Base-by-base conservation (phyloP, 73 alveolate species). In the Paramecium sonneborni region DNA sequence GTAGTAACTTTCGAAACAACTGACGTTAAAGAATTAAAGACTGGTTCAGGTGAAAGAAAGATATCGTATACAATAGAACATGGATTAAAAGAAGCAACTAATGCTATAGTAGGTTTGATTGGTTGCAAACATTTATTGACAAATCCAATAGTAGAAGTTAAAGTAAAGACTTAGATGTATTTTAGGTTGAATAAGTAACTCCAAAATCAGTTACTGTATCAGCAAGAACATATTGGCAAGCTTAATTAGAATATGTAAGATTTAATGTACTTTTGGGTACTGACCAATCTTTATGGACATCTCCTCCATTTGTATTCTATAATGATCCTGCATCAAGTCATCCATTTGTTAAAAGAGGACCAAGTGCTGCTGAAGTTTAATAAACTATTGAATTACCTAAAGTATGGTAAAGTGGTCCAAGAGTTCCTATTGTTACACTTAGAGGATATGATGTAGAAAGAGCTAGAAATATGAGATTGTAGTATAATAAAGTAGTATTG, bases 391-490 rank as follows among this genome's bases (percentile, higher is more conserved):
- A 21, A 21, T 21, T 35, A 32, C 87, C 87, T 15, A 74, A 74
- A 35, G 57, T 74, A 35, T 74, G 87, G 87, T 74, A 74, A 37
- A 35, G 58, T n/a, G 87, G 87, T 14, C 57, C 55, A 35, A 35
- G 87, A 35, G 58, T 38, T n/a, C 62, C 37, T 9, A 74, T 74
- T 10, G 67, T 74, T 35, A 38, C 58, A 0, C 18, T 35, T 10
- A 74, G 67, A 35, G 87, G 87, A 14, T 74, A 74, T 74, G 87
- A 74, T 74, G 32, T 32, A n/a, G 87, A 74, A 24, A 74, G 87
- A 35, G 46, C 87, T 4, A 74, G 87, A 35, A 74, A 74, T 37
- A 30, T 74, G 35, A 74, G 87, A 74, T 35, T 38, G 38, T 1
- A 34, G 10, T 32, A 30, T 14, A 21, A 74, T 35, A 21, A 32